These are phyloP conservation scores for Psilocybe sp. DNA, from an alignment of 768 basidiomycete genomes.

Conservation along the genomic window DNA sequence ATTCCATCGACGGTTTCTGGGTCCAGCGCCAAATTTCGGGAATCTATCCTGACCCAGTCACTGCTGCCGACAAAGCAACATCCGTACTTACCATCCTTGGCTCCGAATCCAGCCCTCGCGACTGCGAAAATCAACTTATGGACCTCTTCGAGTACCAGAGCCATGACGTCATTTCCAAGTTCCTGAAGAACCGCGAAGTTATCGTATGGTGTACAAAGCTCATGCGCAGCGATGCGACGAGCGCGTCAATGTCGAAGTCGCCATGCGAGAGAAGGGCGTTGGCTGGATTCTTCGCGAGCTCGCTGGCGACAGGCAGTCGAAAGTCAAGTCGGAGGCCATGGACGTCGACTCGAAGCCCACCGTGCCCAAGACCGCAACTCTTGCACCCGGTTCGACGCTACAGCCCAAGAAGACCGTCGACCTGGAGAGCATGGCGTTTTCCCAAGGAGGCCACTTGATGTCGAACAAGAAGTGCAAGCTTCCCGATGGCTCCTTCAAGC, in stretches of 20 bases:
- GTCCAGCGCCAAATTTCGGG: slow-evolving; percentile 92
- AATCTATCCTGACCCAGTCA: slow-evolving; percentile 91
- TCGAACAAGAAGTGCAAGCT: slow-evolving; percentile 98
- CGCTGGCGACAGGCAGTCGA: slow-evolving; percentile 73
- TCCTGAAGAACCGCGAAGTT: slow-evolving; percentile 94
- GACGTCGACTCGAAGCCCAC: slow-evolving; percentile 64
- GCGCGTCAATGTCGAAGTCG: slow-evolving; percentile 90
- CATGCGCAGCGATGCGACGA: slow-evolving; percentile 88
- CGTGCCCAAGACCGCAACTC: slow-evolving; percentile 81
- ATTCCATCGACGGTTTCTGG: slow-evolving; percentile 97
- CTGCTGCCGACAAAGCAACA: slow-evolving; percentile 87
- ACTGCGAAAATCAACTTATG: slow-evolving; percentile 95
- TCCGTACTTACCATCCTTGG: slow-evolving; percentile 81
- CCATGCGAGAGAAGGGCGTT: slow-evolving; percentile 95
- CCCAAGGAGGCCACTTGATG: slow-evolving; percentile 95
- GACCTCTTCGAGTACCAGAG: slow-evolving; percentile 93
- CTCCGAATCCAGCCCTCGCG: slow-evolving; percentile 84
- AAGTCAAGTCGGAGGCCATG: slow-evolving; percentile 61
- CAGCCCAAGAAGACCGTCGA: slow-evolving; percentile 87
- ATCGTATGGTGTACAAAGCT: slow-evolving; percentile 98
- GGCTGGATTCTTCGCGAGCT: slow-evolving; percentile 94
- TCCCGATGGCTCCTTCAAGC: slow-evolving; percentile 97
- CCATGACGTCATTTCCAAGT: slow-evolving; percentile 85
- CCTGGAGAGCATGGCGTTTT: slow-evolving; percentile 93
- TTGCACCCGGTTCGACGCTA: slow-evolving; percentile 82